Conservation (phyloP, 192 early-diverging fungal genomes). For the Dissophora ornata region DNA sequence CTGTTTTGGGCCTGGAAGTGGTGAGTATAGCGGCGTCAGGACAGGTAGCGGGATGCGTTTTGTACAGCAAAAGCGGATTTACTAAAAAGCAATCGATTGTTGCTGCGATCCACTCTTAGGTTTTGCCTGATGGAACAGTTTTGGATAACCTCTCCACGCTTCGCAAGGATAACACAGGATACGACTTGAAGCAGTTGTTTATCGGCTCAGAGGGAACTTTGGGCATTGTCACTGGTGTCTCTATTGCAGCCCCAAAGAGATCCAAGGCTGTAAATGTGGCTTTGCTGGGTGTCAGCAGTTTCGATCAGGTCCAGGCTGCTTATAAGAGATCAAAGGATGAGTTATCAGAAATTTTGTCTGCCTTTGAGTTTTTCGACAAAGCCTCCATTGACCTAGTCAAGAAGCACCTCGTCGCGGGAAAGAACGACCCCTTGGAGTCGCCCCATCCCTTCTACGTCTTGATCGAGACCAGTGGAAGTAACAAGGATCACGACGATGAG, state of each 20-base stretch:
- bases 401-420: conserved; percentile 69
- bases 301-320: conserved; percentile 82
- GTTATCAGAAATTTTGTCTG: conserved; percentile 95
- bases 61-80: too few species aligned
- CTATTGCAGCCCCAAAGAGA: conserved; percentile 82
- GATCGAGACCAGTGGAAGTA: conserved; percentile 94
- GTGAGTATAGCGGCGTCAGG: too few species aligned
- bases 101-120: conserved; percentile 31
- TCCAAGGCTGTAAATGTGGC: conserved; percentile 83
- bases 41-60: too few species aligned
- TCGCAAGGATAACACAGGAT: conserved; percentile 98
- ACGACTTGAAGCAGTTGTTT: conserved; percentile 97
- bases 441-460: conserved; percentile 93
- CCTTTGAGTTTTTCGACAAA: conserved; percentile 97
- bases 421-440: conserved; percentile 73
- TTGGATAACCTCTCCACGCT: conserved; percentile 86
- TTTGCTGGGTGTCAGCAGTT: conserved; percentile 83
- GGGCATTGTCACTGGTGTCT: conserved; percentile 93
- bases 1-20: conserved; percentile 95
- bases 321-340: conserved; percentile 84
- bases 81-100: too few species aligned
- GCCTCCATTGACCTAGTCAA: conserved; percentile 82
- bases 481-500: conserved; percentile 94
- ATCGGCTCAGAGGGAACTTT: conserved; percentile 97
- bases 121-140: conserved; percentile 92